phyloP scores from a whole-genome alignment of 768 basidiomycete species.

The Suillus sp. region DNA sequence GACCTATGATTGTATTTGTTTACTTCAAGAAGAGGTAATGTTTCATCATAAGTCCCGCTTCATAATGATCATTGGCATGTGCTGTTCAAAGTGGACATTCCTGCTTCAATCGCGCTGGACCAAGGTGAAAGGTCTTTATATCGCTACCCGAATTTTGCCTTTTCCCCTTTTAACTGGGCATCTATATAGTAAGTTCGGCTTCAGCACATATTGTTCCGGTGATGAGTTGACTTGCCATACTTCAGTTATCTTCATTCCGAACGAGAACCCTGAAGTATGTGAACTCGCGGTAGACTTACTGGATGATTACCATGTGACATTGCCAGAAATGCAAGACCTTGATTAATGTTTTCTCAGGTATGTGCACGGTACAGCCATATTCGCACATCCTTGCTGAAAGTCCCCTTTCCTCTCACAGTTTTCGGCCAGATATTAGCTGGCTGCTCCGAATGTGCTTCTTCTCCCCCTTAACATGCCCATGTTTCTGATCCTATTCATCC shows the following conservation, averaged over 20 bases:
- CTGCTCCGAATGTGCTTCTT: neutral
- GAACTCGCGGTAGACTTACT: neutral
- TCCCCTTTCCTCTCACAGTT: neutral
- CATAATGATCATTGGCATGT: neutral
- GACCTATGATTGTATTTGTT: neutral
- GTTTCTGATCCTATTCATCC: neutral
- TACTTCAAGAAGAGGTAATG: neutral
- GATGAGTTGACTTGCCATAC: neutral
- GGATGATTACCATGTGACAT: too few relatives aligned
- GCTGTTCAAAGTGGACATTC: slow-evolving; percentile 3
- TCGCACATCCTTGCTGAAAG: neutral
- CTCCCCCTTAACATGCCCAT: too few relatives aligned
- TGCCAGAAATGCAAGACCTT: neutral
- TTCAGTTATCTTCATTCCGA: neutral
- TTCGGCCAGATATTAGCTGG: neutral
- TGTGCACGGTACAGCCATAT: neutral
- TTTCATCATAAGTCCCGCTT: neutral
- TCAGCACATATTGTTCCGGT: neutral
- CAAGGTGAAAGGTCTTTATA: neutral
- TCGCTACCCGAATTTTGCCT: neutral
- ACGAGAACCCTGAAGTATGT: neutral
- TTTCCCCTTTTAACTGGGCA: neutral
- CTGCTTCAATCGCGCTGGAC: slow-evolving; percentile 8
- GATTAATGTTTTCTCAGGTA: neutral
- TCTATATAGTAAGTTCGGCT: neutral